A percentile compares a stretch with the other conserved stretches of the same genome.
These are phyloP conservation scores for Diaporthe ilicicola DNA, from an alignment of 2,329 filamentous ascomycete species.

Conservation along the genomic window DNA sequence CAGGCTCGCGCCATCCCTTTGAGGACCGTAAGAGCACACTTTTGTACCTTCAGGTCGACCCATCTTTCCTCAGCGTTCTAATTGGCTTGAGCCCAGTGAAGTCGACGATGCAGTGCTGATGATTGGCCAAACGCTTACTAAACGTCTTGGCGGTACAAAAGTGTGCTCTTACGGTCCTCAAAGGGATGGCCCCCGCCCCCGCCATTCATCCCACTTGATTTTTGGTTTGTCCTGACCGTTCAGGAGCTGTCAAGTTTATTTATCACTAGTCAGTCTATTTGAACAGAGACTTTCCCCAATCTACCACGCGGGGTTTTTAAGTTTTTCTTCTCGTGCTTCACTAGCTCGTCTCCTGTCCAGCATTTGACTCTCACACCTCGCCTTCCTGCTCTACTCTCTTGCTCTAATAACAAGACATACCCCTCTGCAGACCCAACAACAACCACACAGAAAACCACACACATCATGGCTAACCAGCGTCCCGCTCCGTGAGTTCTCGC, in stretches of 20 bases:
- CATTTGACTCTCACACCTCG: neutral
- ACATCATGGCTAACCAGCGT: constrained; percentile 46
- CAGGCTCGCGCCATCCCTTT: neutral
- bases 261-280: constrained; percentile 21
- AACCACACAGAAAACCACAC: neutral
- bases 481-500: constrained; percentile 44
- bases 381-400: neutral
- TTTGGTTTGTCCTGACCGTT: constrained; percentile 2
- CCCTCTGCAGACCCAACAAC: neutral
- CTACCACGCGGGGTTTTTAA: too few species aligned
- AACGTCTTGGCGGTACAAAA: too few species aligned
- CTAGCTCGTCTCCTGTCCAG: neutral
- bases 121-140: too few species aligned
- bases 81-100: too few species aligned
- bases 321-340: neutral
- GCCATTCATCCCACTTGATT: constrained; percentile 18
- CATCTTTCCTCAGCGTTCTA: too few species aligned
- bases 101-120: too few species aligned
- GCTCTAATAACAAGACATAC: too few species aligned
- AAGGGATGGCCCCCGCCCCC: constrained; percentile 7
- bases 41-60: too few species aligned
- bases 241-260: neutral
- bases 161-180: too few species aligned
- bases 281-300: neutral
- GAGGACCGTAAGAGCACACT: too few species aligned